Conservation (phyloP, 345 rosid genomes). For the Trapa bicornis region DNA sequence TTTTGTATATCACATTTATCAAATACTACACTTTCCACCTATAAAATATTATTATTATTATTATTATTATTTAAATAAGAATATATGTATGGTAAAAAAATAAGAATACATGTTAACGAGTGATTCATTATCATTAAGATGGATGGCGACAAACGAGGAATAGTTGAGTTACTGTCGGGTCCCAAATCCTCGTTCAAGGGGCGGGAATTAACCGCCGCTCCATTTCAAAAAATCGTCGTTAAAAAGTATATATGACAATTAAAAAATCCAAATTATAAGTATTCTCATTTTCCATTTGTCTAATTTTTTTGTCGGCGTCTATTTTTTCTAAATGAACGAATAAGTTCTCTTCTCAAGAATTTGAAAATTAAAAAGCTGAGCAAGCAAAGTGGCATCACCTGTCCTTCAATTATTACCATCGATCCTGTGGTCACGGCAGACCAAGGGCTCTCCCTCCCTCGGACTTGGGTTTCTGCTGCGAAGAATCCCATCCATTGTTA, state of each 20-base stretch:
- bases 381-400: background rate
- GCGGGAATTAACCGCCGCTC: conserved; percentile 3
- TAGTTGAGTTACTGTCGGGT: background rate
- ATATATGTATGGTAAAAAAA: too few relatives aligned
- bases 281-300: too few relatives aligned
- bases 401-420: background rate
- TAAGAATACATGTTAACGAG: too few relatives aligned
- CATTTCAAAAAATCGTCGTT: background rate
- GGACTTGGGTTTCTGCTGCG: conserved; percentile 3
- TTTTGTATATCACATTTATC: too few relatives aligned
- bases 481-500: background rate
- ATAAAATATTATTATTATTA: too few relatives aligned
- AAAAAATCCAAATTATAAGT: background rate
- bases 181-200: background rate
- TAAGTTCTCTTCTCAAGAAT: background rate
- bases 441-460: background rate
- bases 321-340: background rate
- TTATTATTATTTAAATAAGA: too few relatives aligned
- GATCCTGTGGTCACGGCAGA: background rate
- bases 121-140: too few relatives aligned
- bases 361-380: conserved; percentile 1
- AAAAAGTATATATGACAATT: background rate
- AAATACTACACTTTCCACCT: too few relatives aligned
- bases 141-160: background rate
- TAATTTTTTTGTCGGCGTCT: too few relatives aligned